Evolutionary conservation across 352 stramenopile species (phyloP), one percentile per base, ranked within the genome.

Genomic region (Phytophthora rubi): DNA sequence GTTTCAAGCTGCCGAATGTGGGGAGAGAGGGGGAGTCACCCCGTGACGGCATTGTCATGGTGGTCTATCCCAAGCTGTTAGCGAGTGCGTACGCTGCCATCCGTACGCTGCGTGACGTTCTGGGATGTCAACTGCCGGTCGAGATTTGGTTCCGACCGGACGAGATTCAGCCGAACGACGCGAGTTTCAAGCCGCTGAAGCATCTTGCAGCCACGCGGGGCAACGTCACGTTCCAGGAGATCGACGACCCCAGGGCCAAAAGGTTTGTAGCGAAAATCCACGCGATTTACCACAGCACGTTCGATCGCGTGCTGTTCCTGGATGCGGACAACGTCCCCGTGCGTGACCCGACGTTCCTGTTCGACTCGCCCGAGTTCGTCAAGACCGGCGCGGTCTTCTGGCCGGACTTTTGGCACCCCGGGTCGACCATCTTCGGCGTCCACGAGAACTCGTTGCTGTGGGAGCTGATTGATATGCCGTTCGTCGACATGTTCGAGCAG

Each of bases 351-450:
- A 85, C 2, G 1, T 70, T 70, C n/a, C 45, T 76, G 16, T 76
- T 76, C 44, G 48, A 73, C 15, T 73, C 64, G 21, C 47, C 45
- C 0, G 77, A 84, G 52, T 89, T 83, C 32, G 56, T 62, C 6
- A 56, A 65, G 18, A 79, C 61, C 6, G 82, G 80, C 6, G 76
- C 82, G 4, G 54, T 90, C 21, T 90, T 90, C 53, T 90, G 82
- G 82, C 82, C 82, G 0, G 82, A 90, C 53, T 90, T 88, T 58
- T 90, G 82, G 82, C 63, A 81, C 35, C 77, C 79, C 10, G 66
- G 39, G 45, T 71, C 71, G 30, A 82, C 79, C 15, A 83, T 87
- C 13, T 89, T 89, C 54, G 81, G 80, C 35, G 65, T 89, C 18
- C 68, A 77, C 35, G 70, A 76, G 33, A 61, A 82, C 15, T 77